phyloP scores from a whole-genome alignment of 352 stramenopile species.

The Phytophthora fragariaefolia region DNA sequence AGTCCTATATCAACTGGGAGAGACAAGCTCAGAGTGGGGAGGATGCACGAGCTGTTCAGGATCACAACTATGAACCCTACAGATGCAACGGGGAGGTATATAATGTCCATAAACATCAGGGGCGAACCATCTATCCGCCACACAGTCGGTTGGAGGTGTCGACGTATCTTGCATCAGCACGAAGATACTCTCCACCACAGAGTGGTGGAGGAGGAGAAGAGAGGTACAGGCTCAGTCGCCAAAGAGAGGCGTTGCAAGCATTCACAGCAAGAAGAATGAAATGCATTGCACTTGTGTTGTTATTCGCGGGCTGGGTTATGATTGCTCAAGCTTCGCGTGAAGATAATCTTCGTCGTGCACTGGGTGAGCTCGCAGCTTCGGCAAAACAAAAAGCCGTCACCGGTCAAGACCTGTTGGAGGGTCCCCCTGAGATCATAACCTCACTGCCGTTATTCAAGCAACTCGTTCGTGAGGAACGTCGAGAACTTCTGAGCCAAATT shows the following conservation, averaged over 20 bases:
- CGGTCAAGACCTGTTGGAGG: conserved; percentile 26
- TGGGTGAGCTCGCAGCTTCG: conserved; percentile 24
- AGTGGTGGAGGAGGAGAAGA: neutral
- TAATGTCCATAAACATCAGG: conserved; percentile 15
- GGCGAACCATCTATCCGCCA: conserved; percentile 12
- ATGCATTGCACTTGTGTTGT: conserved; percentile 11
- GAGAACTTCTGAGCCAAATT: conserved; percentile 44
- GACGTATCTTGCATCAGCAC: conserved; percentile 20
- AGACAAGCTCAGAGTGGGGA: too few relatives aligned
- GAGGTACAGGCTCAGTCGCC: conserved; percentile 22
- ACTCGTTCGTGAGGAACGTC: conserved; percentile 24
- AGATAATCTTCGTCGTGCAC: conserved; percentile 19
- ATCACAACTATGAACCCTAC: neutral
- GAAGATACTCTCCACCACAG: conserved; percentile 29
- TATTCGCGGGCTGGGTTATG: conserved; percentile 17
- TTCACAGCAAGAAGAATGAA: conserved; percentile 11
- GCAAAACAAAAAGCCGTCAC: neutral
- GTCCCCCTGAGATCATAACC: conserved; percentile 20
- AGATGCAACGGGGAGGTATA: conserved; percentile 7
- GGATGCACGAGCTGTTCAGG: neutral
- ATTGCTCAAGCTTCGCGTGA: conserved; percentile 12
- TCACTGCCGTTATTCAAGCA: conserved; percentile 32
- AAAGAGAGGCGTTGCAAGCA: conserved; percentile 13
- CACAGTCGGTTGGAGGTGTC: conserved; percentile 3
- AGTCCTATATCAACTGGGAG: neutral